These are phyloP conservation scores for Spinacia oleracea DNA, from an alignment of 179 eudicot species.

Conservation along the genomic window DNA sequence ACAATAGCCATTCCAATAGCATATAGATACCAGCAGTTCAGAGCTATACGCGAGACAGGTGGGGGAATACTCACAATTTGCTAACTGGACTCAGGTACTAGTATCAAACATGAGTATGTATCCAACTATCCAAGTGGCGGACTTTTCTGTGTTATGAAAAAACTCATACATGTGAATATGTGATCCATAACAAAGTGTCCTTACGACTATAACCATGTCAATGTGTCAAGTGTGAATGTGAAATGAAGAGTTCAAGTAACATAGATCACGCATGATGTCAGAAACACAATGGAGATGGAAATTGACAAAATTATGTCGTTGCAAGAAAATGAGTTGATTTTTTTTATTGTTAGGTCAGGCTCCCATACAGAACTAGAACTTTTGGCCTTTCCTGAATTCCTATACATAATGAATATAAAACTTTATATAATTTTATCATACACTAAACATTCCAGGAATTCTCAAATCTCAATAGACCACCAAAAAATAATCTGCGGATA, in stretches of 20 bases:
- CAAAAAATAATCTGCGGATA: slow-evolving; percentile 27
- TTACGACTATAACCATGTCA: not conserved
- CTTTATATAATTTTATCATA: slow-evolving; percentile 15
- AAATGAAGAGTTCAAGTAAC: not conserved
- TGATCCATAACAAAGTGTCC: not conserved
- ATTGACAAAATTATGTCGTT: not conserved
- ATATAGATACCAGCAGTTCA: not conserved
- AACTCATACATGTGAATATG: not conserved
- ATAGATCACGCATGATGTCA: not conserved
- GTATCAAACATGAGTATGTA: not conserved
- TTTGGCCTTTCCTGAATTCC: not conserved
- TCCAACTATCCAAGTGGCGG: not conserved
- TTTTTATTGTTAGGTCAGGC: slow-evolving; percentile 3
- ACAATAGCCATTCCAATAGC: not conserved
- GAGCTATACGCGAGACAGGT: not conserved
- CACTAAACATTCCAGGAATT: slow-evolving; percentile 29
- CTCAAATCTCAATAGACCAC: slow-evolving; percentile 26
- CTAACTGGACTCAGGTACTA: not conserved
- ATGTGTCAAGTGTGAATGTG: not conserved
- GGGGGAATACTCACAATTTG: not conserved
- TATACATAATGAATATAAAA: slow-evolving; percentile 21
- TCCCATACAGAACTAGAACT: slow-evolving; percentile 6
- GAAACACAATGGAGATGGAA: not conserved
- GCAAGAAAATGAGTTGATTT: not conserved
- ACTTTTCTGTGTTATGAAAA: not conserved